Evolutionary conservation across 306 rosid species (phyloP), one percentile per base, ranked within the genome.

Genomic region (Hippophae gyantsensis): DNA sequence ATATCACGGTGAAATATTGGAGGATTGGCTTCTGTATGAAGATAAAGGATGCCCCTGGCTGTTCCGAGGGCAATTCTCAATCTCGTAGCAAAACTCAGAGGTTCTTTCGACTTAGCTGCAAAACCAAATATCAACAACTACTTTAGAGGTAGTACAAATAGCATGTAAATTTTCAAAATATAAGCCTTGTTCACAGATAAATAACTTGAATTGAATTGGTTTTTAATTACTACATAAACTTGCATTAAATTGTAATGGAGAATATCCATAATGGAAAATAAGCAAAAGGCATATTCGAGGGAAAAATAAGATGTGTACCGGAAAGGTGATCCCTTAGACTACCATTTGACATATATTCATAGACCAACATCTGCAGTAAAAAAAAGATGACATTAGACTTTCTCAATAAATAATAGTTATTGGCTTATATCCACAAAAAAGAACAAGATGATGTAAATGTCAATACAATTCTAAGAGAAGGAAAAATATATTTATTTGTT

Each of bases 1-100:
- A 90, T 85, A 69, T 90, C 97, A 56, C 97, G 70, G 77, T 90
- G 97, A 78, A 79, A 82, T 77, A 90, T 83, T 13, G 97, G 95
- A 81, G 97, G 97, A 69, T 90, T 79, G 46, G 97, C 95, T 69
- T 86, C 95, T 3, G 86, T 85, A 56, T 90, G 97, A 63, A 87
- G 92, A 76, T 90, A 90, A 3, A 83, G 75, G 60, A 90, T 83
- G 57, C 96, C 97, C 74, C 75, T 87, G 38, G 96, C 79, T n/a
- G 97, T 74, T 59, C 86, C 97, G 80, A 87, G 48, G 65, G 97
- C 87, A 57, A 90, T 69, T 50, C 65, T 67, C 63, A 90, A 58
- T 60, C 97, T 85, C 82, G 45, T 78, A 26, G 56, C 68, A 52
- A 87, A 84, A 60, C 54, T 79, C 67, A 90, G 54, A 57, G 60